Conservation (phyloP, 441 rosid genomes). For the Caryocar brasiliense region DNA sequence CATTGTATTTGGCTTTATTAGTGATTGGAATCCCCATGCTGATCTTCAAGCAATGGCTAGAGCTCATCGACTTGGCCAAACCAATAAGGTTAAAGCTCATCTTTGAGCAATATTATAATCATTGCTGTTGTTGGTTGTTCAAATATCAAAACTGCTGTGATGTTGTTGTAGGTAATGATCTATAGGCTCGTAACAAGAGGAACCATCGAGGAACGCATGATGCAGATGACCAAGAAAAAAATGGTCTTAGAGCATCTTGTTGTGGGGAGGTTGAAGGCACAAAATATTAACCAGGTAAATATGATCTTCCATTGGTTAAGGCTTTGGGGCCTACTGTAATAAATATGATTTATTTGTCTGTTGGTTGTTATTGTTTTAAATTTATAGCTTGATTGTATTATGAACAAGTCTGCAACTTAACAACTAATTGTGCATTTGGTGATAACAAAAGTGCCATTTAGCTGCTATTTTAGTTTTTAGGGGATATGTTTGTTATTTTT, state of each 20-base stretch:
- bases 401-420: too few relatives aligned
- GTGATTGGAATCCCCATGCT: constrained; percentile 99
- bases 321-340: constrained; percentile 1
- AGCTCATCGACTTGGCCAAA: constrained; percentile 99
- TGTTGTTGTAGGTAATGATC: constrained; percentile 71
- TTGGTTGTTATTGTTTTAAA: neutral
- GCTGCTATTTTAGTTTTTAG: neutral
- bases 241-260: constrained; percentile 99
- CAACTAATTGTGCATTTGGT: too few relatives aligned
- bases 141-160: constrained; percentile 10
- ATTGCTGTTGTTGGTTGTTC: constrained; percentile 1
- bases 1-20: constrained; percentile 24
- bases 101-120: neutral
- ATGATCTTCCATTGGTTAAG: constrained; percentile 3
- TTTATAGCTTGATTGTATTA: too few relatives aligned
- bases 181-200: constrained; percentile 83
- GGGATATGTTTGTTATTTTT: too few relatives aligned
- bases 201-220: constrained; percentile 96
- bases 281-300: constrained; percentile 92
- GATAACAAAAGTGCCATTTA: too few relatives aligned
- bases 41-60: constrained; percentile 99
- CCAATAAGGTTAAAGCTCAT: constrained; percentile 58
- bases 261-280: constrained; percentile 93
- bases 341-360: neutral
- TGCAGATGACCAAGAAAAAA: constrained; percentile 98